phyloP scores from a whole-genome alignment of 495 filamentous ascomycete species.

The Penicillium pancosmium region DNA sequence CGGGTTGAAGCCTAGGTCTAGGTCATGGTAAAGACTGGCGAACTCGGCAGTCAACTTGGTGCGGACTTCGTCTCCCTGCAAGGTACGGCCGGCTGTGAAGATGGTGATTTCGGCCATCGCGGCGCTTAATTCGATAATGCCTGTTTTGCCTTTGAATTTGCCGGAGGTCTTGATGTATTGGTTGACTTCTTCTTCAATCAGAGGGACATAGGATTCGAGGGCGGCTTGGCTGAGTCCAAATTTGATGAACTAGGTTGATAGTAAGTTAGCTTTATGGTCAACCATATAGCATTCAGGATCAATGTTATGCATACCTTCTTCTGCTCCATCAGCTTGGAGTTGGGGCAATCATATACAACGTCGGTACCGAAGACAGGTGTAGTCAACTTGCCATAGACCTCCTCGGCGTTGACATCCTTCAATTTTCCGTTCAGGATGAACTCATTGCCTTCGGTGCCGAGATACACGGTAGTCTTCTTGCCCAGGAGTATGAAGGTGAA shows the following conservation, averaged over 20 bases:
- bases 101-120: constrained; percentile 84
- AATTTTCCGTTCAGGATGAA: constrained; percentile 87
- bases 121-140: constrained; percentile 63
- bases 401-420: constrained; percentile 79
- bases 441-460: constrained; percentile 80
- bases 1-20: constrained; percentile 81
- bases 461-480: constrained; percentile 72
- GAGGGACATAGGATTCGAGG: constrained; percentile 74
- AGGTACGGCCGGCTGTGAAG: constrained; percentile 77
- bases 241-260: constrained; percentile 74
- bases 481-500: constrained; percentile 81
- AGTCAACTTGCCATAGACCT: constrained; percentile 79
- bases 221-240: constrained; percentile 77
- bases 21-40: constrained; percentile 76
- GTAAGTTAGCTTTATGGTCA: neutral
- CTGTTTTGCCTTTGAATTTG: constrained; percentile 68
- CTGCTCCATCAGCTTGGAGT: constrained; percentile 83
- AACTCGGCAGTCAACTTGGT: constrained; percentile 66
- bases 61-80: constrained; percentile 82
- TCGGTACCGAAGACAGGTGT: constrained; percentile 85
- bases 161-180: constrained; percentile 66
- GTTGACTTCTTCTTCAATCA: constrained; percentile 75
- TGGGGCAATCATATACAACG: constrained; percentile 88
- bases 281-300: neutral
- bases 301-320: constrained; percentile 55